These are phyloP conservation scores for Trichophyton rubrum DNA, from an alignment of 2,329 filamentous ascomycete genomes.

Conservation along the genomic window DNA sequence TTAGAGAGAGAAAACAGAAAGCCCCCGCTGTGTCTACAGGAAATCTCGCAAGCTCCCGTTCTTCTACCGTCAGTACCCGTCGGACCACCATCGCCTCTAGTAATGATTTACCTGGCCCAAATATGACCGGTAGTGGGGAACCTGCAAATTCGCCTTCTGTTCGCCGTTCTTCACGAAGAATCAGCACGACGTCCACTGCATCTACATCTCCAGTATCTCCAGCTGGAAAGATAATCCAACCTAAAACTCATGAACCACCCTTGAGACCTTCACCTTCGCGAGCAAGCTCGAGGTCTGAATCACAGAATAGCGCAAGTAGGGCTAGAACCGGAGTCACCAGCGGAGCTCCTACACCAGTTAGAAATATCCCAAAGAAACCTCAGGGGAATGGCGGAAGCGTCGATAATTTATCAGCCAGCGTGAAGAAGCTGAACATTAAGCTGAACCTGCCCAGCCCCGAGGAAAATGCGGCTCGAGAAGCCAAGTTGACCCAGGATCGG, in stretches of 20 bases:
- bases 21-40: constrained; percentile 34
- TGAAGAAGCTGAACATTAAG: constrained; percentile 44
- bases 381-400: background rate
- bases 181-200: constrained; percentile 23
- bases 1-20: constrained; percentile 56
- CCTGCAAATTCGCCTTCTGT: background rate
- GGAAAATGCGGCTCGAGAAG: constrained; percentile 43
- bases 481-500: constrained; percentile 28
- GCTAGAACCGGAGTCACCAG: background rate
- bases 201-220: constrained; percentile 2
- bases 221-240: background rate
- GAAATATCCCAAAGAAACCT: background rate
- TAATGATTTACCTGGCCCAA: constrained; percentile 32
- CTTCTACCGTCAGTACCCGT: constrained; percentile 32
- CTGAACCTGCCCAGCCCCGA: constrained; percentile 46
- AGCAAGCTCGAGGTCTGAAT: background rate
- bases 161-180: constrained; percentile 15
- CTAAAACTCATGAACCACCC: background rate
- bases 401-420: constrained; percentile 39
- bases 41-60: constrained; percentile 39
- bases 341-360: background rate
- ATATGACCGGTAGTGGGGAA: constrained; percentile 14
- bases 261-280: constrained; percentile 3
- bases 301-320: background rate
- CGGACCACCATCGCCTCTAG: constrained; percentile 51